Base-by-base conservation (phyloP, 371 early-diverging fungal species). In the Saksenaea vasiformis region DNA sequence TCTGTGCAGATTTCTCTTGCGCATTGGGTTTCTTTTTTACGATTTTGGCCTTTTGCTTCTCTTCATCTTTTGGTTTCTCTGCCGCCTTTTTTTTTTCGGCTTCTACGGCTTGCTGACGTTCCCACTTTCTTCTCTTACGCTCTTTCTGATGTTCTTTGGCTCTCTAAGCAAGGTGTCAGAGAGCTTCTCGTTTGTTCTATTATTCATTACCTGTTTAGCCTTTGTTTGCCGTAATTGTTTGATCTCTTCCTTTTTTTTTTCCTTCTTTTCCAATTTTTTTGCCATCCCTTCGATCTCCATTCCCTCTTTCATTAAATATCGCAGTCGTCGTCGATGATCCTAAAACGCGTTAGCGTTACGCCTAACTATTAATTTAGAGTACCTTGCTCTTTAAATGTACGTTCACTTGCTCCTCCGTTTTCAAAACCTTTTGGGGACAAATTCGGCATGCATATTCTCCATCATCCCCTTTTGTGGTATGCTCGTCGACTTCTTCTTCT, bases 351-450 rank as follows among this genome's bases (percentile, higher is more conserved):
- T 22, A 47, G 11, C 11, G 22, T 19, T 11, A 11, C 0, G 13
- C 8, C 1, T 10, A 8, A 22, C 51, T 17, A 47, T 1, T 8
- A 4, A 3, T 17, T 47, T 22, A 22, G 5, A 58, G 51, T 53
- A 71, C 72, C 65, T 68, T 67, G 68, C 72, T 67, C 44, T 67
- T 39, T 26, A 71, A 55, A 43, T 71, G 72, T 11, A 68, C 65
- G 28, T 68, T 65, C 1, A 71, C 72, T 41, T 61, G 61, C n/a
- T 62, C 55, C 15, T 60, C 44, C 8, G 53, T 64, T 47, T 65
- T 67, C 35, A 71, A 44, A 3, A 67, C 39, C 44, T 61, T 67
- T 9, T 71, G 64, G 14, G 72, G 72, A 38, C 72, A 71, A 35
- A 71, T 71, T 35, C 65, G 64, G 28, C 72, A 71, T 19, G 56